Percentiles rank a stretch among this genome's conserved stretches.
Evolutionary conservation across 495 filamentous ascomycete species (phyloP).

Genomic region (Podospora australis): DNA sequence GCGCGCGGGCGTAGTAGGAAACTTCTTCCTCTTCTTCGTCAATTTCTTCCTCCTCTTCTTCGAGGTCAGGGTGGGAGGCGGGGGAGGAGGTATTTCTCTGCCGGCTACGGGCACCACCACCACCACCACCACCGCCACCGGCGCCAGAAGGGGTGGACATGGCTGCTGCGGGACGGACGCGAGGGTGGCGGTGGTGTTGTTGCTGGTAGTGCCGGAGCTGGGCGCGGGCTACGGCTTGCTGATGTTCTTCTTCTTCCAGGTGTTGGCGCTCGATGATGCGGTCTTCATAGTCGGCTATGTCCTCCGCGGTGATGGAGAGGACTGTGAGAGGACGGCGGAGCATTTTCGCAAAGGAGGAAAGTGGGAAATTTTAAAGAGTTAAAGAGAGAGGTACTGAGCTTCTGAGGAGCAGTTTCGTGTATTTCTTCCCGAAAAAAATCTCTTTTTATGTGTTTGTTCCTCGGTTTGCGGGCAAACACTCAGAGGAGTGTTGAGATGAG

Average conservation of each 20-base stretch:
- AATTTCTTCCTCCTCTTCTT: constrained; percentile 11
- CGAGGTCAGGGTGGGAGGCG: not conserved
- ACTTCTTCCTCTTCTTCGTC: constrained; percentile 19
- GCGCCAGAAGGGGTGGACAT: not conserved
- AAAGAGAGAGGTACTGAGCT: no score
- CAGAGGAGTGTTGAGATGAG: no score
- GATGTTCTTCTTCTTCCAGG: constrained; percentile 17
- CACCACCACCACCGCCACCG: no score
- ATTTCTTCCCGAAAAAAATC: no score
- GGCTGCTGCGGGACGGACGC: not conserved
- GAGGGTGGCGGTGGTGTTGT: not conserved
- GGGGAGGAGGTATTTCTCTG: constrained; percentile 1
- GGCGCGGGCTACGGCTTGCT: constrained; percentile 11
- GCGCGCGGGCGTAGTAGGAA: constrained; percentile 14
- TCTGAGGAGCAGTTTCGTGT: no score
- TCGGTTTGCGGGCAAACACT: no score
- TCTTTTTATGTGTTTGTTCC: no score
- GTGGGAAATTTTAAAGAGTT: no score
- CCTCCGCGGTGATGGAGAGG: constrained; percentile 71
- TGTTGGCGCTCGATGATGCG: constrained; percentile 27
- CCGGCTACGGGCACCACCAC: not conserved
- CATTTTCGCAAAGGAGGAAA: no score
- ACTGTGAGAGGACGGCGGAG: constrained; percentile 75
- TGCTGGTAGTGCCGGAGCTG: not conserved
- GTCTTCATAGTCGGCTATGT: constrained; percentile 72